These are phyloP conservation scores for Acer campestre DNA, from an alignment of 345 rosid species.

Conservation along the genomic window DNA sequence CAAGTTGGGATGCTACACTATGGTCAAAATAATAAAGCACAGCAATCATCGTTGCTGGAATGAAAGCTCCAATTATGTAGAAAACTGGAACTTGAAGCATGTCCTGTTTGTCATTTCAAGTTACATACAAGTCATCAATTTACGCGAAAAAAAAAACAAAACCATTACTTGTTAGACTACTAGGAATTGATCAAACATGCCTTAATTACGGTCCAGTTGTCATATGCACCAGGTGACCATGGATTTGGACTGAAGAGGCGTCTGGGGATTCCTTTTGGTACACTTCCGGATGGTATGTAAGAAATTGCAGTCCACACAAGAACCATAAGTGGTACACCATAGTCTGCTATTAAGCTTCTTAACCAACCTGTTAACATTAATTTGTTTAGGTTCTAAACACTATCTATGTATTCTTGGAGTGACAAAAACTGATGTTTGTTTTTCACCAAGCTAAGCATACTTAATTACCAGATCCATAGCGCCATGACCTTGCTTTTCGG, in stretches of 20 bases:
- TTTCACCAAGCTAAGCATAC: background rate
- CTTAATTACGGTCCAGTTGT: conserved; percentile 87
- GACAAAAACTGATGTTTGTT: background rate
- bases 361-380: conserved; percentile 64
- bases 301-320: conserved; percentile 89
- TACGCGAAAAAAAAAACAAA: background rate
- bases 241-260: conserved; percentile 96
- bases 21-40: conserved; percentile 96
- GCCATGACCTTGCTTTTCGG: conserved; percentile 94
- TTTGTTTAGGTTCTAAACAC: background rate
- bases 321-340: conserved; percentile 95
- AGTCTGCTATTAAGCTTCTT: conserved; percentile 87
- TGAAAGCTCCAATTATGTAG: conserved; percentile 88
- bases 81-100: conserved; percentile 78
- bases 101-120: conserved; percentile 53
- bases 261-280: conserved; percentile 90
- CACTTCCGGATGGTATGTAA: conserved; percentile 70
- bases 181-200: conserved; percentile 31
- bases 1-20: conserved; percentile 97
- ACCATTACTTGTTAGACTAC: background rate
- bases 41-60: conserved; percentile 98
- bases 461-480: conserved; percentile 76
- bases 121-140: conserved; percentile 9
- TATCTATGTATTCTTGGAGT: too few species aligned
- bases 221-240: conserved; percentile 93